Evolutionary conservation across 306 rosid species (phyloP), one percentile per base, ranked within the genome.

Genomic region (Crotalaria pallida): DNA sequence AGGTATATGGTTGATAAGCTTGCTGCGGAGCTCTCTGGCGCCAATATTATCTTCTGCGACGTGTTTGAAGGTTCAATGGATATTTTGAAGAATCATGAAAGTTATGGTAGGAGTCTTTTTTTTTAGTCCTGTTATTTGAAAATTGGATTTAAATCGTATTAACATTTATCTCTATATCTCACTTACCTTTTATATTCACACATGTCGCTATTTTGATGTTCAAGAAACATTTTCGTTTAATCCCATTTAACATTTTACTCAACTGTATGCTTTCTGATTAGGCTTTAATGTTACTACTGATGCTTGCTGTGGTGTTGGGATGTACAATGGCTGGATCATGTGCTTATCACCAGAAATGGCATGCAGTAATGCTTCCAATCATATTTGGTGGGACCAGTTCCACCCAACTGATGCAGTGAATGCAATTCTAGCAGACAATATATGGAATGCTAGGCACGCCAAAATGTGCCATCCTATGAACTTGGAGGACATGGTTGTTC

Each of bases 301-400:
- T 26, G 94, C 97, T n/a, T 94, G 97, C 76, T 94, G 98, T 80
- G 98, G 97, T 55, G 64, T 83, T n/a, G 96, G 97, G 27, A 77
- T 84, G 59, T 88, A 87, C 80, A 88, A 79, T 56, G 98, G 98
- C 15, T 90, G 91, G 91, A 68, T 94, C 59, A 82, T 85, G 89
- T 94, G 98, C 77, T 60, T 87, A 34, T 75, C 94, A 8, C 83
- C 89, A 0, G 82, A 85, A 60, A 93, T 93, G 97, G 97, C 96
- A 22, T 90, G 98, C 67, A 70, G 43, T 34, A 66, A 87, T 73
- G 97, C 97, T 75, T 88, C 96, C 56, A 78, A 70, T 56, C 78
- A 94, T 71, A 81, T 94, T 65, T 94, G 98, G 97, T 94, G 96
- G 97, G 97, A 90, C 70, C 96, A 93, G 77, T 90, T 90, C 67